Evolutionary conservation across 2,329 filamentous ascomycete species (phyloP), one percentile per base, ranked within the genome.

Genomic region (Fusarium lateritium): DNA sequence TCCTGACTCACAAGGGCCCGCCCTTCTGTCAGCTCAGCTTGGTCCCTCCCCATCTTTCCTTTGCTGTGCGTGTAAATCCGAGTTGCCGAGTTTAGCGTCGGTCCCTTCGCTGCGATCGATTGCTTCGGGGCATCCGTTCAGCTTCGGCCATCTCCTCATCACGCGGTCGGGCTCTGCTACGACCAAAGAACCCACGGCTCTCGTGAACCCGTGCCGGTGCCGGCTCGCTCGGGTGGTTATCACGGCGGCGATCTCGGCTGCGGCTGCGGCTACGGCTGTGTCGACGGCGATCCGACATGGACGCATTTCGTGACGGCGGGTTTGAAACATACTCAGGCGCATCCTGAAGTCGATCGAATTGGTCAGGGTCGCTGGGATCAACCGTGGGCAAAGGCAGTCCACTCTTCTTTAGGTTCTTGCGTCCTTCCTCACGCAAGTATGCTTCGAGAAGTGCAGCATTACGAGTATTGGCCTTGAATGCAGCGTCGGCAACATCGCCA

Each of bases 381-480:
- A 83, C 65, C 5, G 80, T 77, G 7, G 84, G 85, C 33, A 86
- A 55, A 13, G 84, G 80, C 28, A 81, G 75, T 21, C 85, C 85
- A 50, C 79, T 83, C 47, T 80, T 75, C 40, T 81, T 80, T 13
- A 89, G 75, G 46, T 84, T 85, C 67, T 86, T 86, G 73, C 87
- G 86, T 62, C 92, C 92, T 76, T 91, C 89, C 68, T 89, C 83
- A 44, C 92, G 87, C 55, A 96, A 84, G 70, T 91, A 84, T 46
- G 88, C 81, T 76, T 93, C 91, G 17, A 93, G 82, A 3, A 93
- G 78, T 36, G 91, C 85, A 7, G 92, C 89, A 72, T 95, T 96
- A 73, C 89, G 89, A 21, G 91, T 93, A 75, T 95, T 96, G 76
- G 90, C 90, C 64, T 92, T 90, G 80, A 91, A 91, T 5, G 88